Base-by-base conservation (phyloP, 257 asterid species). In the Nicotiana obtusifolia region DNA sequence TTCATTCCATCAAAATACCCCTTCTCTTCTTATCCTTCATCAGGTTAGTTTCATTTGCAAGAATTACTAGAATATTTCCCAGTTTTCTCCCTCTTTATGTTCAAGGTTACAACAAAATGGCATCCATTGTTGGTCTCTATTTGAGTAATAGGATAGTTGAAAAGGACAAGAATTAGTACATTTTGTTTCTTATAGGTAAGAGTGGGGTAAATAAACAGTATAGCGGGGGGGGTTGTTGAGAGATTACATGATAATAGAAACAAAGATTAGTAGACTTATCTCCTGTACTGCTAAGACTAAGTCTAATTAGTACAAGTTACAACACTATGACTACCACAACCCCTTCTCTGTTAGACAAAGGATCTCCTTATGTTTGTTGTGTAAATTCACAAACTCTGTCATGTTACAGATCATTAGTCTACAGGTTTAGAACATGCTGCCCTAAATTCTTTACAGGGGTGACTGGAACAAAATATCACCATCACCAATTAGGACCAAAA, bases 331-430 rank as follows among this genome's bases (percentile, higher is more conserved):
- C 83, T 80, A 80, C 33, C 28, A 80, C 2, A n/a, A 62, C 64
- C 81, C 80, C 37, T 33, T 52, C 80, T 87, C 88, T 87, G 90
- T 85, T 81, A 83, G 86, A 57, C 88, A 78, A 77, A 76, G 52
- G 82, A 24, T 64, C 76, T 80, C 30, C 24, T 37, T 64, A 59
- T 41, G 47, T 86, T 69, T 78, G 77, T 53, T 78, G 65, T 66
- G 85, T 73, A 71, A 80, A 60, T 80, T 81, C 26, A 15, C 81
- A 83, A 76, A 84, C 84, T 80, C 82, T 87, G 84, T 77, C 77
- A 84, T 84, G 86, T 83, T 84, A 87, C 87, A 87, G 88, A 87
- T 85, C 88, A 87, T 83, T 84, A 83, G 84, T 87, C 84, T 85
- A 81, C 68, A 44, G 54, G 59, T 44, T 80, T 85, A 80, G 77